These are phyloP conservation scores for Singerocomus inundabilis DNA, from an alignment of 1,284 basidiomycete genomes.

Conservation along the genomic window DNA sequence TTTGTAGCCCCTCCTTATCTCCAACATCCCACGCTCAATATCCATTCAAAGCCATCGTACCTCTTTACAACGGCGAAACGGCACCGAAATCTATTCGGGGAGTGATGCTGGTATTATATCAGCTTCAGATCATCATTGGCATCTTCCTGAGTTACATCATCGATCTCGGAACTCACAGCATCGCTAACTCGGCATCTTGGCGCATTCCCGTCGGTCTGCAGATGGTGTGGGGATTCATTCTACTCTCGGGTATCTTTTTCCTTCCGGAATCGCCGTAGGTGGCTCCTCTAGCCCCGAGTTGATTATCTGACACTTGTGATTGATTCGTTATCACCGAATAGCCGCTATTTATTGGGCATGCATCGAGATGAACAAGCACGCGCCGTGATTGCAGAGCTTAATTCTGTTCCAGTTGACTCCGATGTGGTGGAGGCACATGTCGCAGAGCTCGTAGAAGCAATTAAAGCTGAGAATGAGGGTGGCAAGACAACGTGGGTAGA, in stretches of 20 bases:
- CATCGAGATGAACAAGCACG: conserved; percentile 53
- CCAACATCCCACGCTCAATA: neutral
- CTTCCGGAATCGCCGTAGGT: conserved; percentile 76
- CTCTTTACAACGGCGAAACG: conserved; percentile 79
- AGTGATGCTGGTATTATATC: conserved; percentile 70
- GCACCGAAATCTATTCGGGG: conserved; percentile 75
- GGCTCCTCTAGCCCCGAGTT: neutral
- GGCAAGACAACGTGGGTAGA: conserved; percentile 79
- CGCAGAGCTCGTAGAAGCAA: conserved; percentile 67
- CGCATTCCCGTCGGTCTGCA: conserved; percentile 69
- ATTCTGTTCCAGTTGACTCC: conserved; percentile 61
- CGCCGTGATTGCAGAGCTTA: conserved; percentile 62
- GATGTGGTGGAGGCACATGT: conserved; percentile 62
- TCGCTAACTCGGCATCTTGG: conserved; percentile 66
- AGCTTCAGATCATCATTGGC: conserved; percentile 55
- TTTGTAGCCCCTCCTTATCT: conserved; percentile 16
- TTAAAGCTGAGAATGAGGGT: conserved; percentile 69
- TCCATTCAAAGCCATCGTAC: conserved; percentile 59
- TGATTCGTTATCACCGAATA: conserved; percentile 35
- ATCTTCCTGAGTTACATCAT: conserved; percentile 18
- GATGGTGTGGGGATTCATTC: conserved; percentile 61
- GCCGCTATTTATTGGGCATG: conserved; percentile 53
- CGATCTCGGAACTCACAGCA: conserved; percentile 41
- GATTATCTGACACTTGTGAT: neutral
- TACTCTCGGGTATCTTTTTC: conserved; percentile 71